Evolutionary conservation across 129 eudicot genomes (phyloP).

Genomic region (Logfia minima): DNA sequence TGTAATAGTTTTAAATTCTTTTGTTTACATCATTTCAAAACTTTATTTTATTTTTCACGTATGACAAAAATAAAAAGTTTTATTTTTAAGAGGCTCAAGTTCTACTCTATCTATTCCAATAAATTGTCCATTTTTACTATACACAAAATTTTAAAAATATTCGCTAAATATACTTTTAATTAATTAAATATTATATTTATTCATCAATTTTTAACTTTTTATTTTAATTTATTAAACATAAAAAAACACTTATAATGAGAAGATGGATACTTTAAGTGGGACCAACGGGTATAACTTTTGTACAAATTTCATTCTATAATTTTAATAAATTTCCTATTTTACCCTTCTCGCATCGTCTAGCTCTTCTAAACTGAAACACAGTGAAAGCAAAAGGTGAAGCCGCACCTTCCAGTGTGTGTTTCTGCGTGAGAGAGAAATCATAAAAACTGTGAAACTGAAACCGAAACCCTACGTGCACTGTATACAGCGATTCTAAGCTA

Average conservation of each 20-base stretch:
- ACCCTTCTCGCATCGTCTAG: conserved; percentile 36
- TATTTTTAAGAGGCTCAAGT: conserved; percentile 22
- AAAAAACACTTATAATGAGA: too few species aligned
- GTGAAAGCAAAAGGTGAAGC: conserved; percentile 22
- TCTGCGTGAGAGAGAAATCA: conserved; percentile 34
- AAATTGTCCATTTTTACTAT: too few species aligned
- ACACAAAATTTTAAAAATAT: too few species aligned
- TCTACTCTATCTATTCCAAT: neutral
- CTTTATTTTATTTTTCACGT: conserved; percentile 15
- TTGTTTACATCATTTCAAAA: conserved; percentile 33
- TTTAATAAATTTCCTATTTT: conserved; percentile 27
- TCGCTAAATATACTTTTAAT: too few species aligned
- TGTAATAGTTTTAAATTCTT: neutral
- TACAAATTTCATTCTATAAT: neutral
- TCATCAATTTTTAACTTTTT: too few species aligned
- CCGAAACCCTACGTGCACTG: conserved; percentile 30
- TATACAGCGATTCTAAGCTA: neutral
- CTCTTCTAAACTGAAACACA: conserved; percentile 34
- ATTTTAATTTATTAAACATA: too few species aligned
- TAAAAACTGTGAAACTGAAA: neutral
- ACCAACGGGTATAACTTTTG: neutral
- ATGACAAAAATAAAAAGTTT: neutral
- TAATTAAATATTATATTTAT: too few species aligned
- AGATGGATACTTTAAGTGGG: too few species aligned
- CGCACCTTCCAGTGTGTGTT: conserved; percentile 35